Conservation (phyloP, 495 filamentous ascomycete species). For the Darksidea phi region DNA sequence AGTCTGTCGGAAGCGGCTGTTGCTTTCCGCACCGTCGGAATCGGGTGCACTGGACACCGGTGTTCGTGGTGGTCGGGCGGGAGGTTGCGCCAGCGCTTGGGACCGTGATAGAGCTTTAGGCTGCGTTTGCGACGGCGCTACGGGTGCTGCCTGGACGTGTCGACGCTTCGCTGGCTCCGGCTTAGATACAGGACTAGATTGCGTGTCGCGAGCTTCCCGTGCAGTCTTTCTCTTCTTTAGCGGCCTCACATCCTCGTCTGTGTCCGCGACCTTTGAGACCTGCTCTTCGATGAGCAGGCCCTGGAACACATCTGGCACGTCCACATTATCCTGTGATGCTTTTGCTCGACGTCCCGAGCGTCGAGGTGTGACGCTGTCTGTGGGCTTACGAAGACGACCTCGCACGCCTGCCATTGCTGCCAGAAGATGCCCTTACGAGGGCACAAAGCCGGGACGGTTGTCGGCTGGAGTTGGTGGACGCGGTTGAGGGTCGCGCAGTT, state of each 20-base stretch:
- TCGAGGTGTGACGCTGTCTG: not conserved
- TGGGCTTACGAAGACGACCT: conserved; percentile 14
- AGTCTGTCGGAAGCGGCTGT: conserved; percentile 17
- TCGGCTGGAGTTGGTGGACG: too few species aligned
- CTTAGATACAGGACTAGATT: not conserved
- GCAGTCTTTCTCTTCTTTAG: conserved; percentile 33
- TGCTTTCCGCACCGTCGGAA: conserved; percentile 3
- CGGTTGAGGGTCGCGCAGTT: too few species aligned
- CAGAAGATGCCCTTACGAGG: too few species aligned
- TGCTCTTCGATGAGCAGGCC: conserved; percentile 26
- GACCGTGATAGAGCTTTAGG: not conserved
- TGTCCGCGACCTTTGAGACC: conserved; percentile 16
- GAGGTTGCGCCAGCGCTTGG: not conserved
- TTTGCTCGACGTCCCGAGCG: conserved; percentile 10
- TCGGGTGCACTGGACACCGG: not conserved
- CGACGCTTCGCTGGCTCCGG: not conserved
- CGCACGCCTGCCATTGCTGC: conserved; percentile 11
- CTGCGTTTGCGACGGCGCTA: not conserved
- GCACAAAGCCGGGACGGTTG: too few species aligned
- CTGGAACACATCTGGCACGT: conserved; percentile 33
- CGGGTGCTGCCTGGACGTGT: not conserved
- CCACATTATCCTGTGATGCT: conserved; percentile 8
- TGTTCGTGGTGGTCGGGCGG: not conserved
- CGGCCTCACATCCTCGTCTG: conserved; percentile 28
- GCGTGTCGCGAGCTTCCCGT: not conserved